Conservation (phyloP, 148 eudicot species). For the Drosera capensis region DNA sequence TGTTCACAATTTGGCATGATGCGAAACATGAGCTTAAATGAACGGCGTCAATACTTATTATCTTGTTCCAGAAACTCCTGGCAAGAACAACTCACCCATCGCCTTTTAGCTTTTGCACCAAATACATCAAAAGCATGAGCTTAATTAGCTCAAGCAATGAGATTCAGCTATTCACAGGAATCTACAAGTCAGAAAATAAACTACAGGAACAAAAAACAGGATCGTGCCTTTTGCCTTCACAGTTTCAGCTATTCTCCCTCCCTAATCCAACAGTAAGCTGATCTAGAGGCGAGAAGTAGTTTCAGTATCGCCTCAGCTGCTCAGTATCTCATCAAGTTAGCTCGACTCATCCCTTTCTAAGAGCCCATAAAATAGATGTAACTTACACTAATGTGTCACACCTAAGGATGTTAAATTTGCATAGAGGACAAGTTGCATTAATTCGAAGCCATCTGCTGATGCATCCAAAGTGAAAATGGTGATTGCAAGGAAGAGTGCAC, state of each 20-base stretch:
- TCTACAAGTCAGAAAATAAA: neutral
- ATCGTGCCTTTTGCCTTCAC: neutral
- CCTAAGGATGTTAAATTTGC: constrained; percentile 1
- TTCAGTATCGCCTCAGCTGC: too few species aligned
- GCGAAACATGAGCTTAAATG: too few species aligned
- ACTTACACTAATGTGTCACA: neutral
- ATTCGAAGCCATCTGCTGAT: constrained; percentile 1
- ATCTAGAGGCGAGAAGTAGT: too few species aligned
- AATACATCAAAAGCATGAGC: neutral
- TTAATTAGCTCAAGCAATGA: neutral
- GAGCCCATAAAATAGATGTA: too few species aligned
- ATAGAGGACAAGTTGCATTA: neutral
- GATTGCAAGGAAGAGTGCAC: constrained; percentile 3
- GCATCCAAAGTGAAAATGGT: constrained; percentile 2
- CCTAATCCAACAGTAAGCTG: too few species aligned
- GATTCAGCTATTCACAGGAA: neutral
- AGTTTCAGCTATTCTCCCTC: neutral
- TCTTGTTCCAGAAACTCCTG: too few species aligned
- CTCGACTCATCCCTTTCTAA: too few species aligned
- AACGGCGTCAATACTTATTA: too few species aligned
- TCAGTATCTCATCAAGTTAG: too few species aligned
- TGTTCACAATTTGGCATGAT: too few species aligned
- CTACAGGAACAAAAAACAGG: neutral
- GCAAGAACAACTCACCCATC: too few species aligned
- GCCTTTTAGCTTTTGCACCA: too few species aligned